Evolutionary conservation across 2,329 filamentous ascomycete species (phyloP).

Genomic region (Colletotrichum cordylinicola): DNA sequence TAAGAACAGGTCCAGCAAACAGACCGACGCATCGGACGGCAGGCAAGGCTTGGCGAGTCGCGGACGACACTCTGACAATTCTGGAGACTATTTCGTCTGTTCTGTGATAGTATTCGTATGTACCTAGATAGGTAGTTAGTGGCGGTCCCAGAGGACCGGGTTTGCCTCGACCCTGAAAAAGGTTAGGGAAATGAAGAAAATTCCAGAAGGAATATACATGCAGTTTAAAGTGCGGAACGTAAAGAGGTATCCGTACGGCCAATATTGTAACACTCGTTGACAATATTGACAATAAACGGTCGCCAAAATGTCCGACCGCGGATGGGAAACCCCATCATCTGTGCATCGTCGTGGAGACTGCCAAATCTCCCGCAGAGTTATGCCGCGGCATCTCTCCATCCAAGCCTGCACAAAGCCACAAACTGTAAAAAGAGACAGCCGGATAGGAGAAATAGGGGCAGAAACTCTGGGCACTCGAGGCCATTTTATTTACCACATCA

Average conservation of each 20-base stretch:
- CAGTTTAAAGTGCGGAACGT: background rate
- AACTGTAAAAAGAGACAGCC: background rate
- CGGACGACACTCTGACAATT: background rate
- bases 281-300: constrained; percentile 3
- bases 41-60: background rate
- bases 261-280: background rate
- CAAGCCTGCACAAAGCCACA: background rate
- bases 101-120: background rate
- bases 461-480: background rate
- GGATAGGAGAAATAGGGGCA: background rate
- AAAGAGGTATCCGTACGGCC: background rate
- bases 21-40: background rate
- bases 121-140: background rate
- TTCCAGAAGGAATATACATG: background rate
- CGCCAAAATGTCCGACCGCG: background rate
- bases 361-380: background rate
- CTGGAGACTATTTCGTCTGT: background rate
- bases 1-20: background rate
- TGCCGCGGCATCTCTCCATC: background rate
- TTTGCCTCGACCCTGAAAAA: background rate
- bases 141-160: background rate
- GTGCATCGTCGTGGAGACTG: background rate
- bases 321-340: background rate
- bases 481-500: background rate
- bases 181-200: background rate